Conservation (phyloP, 148 eudicot species). For the Persicaria maculosa region DNA sequence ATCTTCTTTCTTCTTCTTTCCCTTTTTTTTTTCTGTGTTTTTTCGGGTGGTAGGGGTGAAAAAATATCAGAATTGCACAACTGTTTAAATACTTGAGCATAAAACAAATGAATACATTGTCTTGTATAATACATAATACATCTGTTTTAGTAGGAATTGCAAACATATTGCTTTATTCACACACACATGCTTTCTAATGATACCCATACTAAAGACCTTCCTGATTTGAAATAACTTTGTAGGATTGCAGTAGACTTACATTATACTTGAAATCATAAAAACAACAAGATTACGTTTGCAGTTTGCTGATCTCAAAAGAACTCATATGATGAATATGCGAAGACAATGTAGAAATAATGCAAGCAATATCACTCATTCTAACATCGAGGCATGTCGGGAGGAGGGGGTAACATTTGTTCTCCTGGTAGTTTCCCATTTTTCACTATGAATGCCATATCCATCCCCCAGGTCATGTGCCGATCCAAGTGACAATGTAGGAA, state of each 20-base stretch:
- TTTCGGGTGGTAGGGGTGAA: constrained; percentile 1
- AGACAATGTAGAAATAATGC: background rate
- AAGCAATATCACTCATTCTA: background rate
- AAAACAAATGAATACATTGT: constrained; percentile 3
- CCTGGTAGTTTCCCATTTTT: constrained; percentile 4
- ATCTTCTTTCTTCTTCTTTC: background rate
- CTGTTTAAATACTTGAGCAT: constrained; percentile 6
- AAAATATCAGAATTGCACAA: background rate
- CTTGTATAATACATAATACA: background rate
- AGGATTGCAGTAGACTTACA: background rate
- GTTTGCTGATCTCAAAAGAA: background rate
- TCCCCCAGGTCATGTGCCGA: constrained; percentile 10
- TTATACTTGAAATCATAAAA: background rate
- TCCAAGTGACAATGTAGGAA: constrained; percentile 15
- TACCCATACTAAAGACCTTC: background rate
- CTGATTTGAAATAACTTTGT: background rate
- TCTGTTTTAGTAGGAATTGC: constrained; percentile 7
- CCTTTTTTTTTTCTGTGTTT: background rate
- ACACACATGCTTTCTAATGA: background rate
- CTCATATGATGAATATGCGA: background rate
- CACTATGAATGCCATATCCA: constrained; percentile 12
- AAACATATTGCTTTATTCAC: constrained; percentile 1
- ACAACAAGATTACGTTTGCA: too few relatives aligned
- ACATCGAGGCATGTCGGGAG: constrained; percentile 13
- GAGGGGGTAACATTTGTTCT: constrained; percentile 10